phyloP scores from a whole-genome alignment of 1,284 basidiomycete species.

The Albatrellus sp. region DNA sequence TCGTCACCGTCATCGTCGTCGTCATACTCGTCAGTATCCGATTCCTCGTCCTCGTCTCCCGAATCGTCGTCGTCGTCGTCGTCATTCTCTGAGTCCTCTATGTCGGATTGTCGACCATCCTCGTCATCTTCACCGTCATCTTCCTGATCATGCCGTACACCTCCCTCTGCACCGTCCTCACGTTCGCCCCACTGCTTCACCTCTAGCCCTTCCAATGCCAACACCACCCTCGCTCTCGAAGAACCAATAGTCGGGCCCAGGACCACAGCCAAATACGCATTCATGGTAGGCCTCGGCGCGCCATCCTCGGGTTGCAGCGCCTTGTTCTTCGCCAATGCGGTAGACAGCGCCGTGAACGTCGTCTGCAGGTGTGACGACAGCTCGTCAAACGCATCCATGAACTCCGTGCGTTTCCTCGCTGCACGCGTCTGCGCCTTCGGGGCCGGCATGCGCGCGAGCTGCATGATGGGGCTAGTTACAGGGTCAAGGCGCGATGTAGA shows the following conservation, averaged over 20 bases:
- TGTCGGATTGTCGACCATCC: conserved; percentile 9
- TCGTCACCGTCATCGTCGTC: conserved; percentile 16
- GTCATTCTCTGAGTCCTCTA: conserved; percentile 10
- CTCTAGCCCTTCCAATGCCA: conserved; percentile 52
- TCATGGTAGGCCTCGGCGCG: conserved; percentile 6
- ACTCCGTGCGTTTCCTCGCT: conserved; percentile 43
- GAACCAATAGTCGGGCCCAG: conserved; percentile 51
- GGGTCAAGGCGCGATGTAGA: neutral
- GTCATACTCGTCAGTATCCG: conserved; percentile 11
- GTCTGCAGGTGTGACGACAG: conserved; percentile 61
- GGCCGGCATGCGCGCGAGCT: conserved; percentile 39
- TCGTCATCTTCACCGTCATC: conserved; percentile 12
- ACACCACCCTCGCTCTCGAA: conserved; percentile 44
- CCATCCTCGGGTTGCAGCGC: neutral
- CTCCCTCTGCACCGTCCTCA: conserved; percentile 16
- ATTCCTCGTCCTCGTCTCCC: conserved; percentile 12
- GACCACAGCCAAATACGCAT: conserved; percentile 44
- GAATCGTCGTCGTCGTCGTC: conserved; percentile 10
- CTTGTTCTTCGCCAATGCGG: conserved; percentile 32
- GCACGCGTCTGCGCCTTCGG: conserved; percentile 20
- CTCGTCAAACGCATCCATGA: conserved; percentile 52
- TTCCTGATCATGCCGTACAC: neutral
- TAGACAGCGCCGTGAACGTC: conserved; percentile 58
- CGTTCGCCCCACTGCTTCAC: conserved; percentile 39
- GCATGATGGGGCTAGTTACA: conserved; percentile 41